Base-by-base conservation (phyloP, 2,329 filamentous ascomycete genomes). In the Niveomyces coronatus region DNA sequence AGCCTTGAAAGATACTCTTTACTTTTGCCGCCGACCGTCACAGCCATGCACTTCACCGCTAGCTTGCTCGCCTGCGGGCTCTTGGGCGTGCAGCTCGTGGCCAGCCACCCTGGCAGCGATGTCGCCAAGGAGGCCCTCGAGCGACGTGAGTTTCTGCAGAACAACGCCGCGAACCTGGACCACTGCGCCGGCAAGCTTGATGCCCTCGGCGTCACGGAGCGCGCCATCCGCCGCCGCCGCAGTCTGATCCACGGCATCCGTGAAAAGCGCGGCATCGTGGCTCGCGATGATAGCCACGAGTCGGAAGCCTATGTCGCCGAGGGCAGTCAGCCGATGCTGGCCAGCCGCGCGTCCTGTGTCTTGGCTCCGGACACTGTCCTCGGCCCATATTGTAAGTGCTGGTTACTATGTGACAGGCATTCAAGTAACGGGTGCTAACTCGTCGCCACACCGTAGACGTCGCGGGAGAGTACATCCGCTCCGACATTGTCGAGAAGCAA, bases 331-430 rank as follows among this genome's bases (percentile, higher is more conserved):
- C 37, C 48, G 18, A 53, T 42, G 41, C 44, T 63, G 5, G 64
- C 64, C 44, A 49, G 53, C 28, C 60, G 60, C 42, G 53, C 52
- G 15, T 61, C 60, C n/a, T 70, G 67, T 37, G 55, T 69, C 26
- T 52, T 70, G 10, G 58, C 57, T 4, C 62, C 65, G 0, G 65
- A 70, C 44, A 62, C 62, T 18, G 68, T 63, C 7, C 54, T 68
- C 48, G 67, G 67, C 4, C 67, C 68, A 17, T 71, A 70, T 54
- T 70, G 53, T 50, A 45, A 44, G 50, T 19, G 18, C 4, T 11
- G 11, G 8, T n/a, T n/a, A n/a, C 23, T 5, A 11, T 8, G 6
- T 24, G 23, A 4, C 11, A 6, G 6, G 17, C 6, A 15, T 9
- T 11, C 3, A 8, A 7, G 5, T 2, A 4, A 6, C 8, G 10